Evolutionary conservation across 805 yeast genomes (phyloP).

Genomic region (Nematodospora valgi): DNA sequence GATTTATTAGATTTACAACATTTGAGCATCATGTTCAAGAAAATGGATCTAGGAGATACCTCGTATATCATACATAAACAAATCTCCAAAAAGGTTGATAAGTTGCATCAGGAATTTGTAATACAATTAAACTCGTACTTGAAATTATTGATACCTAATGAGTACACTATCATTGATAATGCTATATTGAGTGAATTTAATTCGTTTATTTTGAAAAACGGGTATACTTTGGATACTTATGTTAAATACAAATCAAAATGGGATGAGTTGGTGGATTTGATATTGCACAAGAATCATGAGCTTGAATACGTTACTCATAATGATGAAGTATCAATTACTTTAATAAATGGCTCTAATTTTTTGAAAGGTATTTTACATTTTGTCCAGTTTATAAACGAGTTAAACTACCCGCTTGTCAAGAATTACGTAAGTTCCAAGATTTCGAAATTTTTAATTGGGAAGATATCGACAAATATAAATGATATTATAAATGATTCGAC

Average conservation of each 20-base stretch:
- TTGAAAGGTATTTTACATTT: slow-evolving; percentile 25
- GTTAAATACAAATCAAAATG: slow-evolving; percentile 6
- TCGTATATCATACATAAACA: slow-evolving; percentile 7
- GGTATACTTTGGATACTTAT: slow-evolving; percentile 5
- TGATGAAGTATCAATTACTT: not conserved
- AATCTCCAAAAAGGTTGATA: slow-evolving; percentile 7
- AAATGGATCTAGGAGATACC: not conserved
- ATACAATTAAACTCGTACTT: slow-evolving; percentile 15
- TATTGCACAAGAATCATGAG: not conserved
- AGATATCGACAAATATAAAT: slow-evolving; percentile 29
- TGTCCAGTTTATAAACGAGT: slow-evolving; percentile 26
- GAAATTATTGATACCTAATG: slow-evolving; percentile 19
- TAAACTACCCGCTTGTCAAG: slow-evolving; percentile 20
- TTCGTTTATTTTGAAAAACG: slow-evolving; percentile 9
- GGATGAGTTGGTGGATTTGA: slow-evolving; percentile 9
- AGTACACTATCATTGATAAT: slow-evolving; percentile 10
- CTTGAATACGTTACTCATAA: not conserved
- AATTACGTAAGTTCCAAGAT: slow-evolving; percentile 25
- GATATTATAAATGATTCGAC: slow-evolving; percentile 15
- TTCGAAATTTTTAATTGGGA: slow-evolving; percentile 24
- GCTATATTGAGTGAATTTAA: slow-evolving; percentile 10
- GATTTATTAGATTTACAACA: slow-evolving; percentile 12
- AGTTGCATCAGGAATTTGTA: slow-evolving; percentile 4
- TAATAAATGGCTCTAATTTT: not conserved
- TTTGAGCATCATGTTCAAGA: slow-evolving; percentile 5